A percentile compares a stretch with the other conserved stretches of the same genome.
phyloP scores from a whole-genome alignment of 73 alveolate species.

The Symbiodinium natans region DNA sequence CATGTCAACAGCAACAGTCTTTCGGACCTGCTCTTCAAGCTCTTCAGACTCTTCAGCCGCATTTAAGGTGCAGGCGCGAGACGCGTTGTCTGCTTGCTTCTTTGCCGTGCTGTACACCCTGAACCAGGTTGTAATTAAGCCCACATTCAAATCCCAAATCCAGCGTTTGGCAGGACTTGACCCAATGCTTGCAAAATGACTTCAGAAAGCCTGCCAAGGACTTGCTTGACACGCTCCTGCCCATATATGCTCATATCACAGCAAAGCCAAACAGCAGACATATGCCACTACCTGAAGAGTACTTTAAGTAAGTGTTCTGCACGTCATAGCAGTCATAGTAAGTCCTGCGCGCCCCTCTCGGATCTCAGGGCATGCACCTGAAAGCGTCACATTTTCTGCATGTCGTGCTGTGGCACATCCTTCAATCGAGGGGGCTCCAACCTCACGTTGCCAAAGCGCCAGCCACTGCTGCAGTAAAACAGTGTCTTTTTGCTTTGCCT shows the following conservation, averaged over 20 bases:
- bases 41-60: neutral
- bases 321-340: too few relatives aligned
- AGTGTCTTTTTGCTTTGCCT: neutral
- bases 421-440: neutral
- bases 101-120: neutral
- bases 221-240: constrained; percentile 1
- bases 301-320: too few relatives aligned
- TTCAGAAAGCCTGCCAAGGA: neutral
- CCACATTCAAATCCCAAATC: too few relatives aligned
- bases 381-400: neutral
- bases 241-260: neutral
- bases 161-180: neutral
- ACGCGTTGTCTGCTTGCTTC: neutral
- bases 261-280: neutral
- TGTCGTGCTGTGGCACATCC: too few relatives aligned
- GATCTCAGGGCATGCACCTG: neutral
- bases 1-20: neutral
- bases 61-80: neutral
- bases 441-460: constrained; percentile 34
- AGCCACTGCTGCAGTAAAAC: constrained; percentile 42
- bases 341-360: neutral
- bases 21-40: too few relatives aligned
- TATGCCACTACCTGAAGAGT: too few relatives aligned
- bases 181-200: neutral
- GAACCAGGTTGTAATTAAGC: neutral